These are phyloP conservation scores for Astrephomene gubernaculifera DNA, from an alignment of 139 green algal genomes.

Conservation along the genomic window DNA sequence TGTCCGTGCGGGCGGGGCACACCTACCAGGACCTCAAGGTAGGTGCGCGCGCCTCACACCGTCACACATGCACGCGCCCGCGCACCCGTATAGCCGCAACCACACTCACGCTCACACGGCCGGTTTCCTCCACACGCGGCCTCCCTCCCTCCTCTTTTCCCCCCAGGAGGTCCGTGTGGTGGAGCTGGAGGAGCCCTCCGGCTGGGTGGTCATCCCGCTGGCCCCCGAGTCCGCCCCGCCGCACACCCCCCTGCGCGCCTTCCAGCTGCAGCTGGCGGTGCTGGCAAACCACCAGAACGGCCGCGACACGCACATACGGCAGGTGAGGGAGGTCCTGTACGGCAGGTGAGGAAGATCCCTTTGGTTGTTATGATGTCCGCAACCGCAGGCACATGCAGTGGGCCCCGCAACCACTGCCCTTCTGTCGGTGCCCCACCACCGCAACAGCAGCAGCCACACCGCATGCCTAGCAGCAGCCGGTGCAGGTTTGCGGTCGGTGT, in stretches of 20 bases:
- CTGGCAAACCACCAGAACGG: slow-evolving; percentile 98
- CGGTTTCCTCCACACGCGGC: too few species aligned
- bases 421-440: not conserved
- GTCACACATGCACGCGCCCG: too few species aligned
- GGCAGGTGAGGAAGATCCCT: not conserved
- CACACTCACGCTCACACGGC: too few species aligned
- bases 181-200: slow-evolving; percentile 88
- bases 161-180: slow-evolving; percentile 82
- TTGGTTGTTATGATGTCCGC: not conserved
- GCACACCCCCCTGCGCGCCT: slow-evolving; percentile 55
- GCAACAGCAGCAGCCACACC: not conserved
- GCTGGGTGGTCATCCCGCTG: slow-evolving; percentile 87
- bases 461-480: too few species aligned
- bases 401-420: not conserved
- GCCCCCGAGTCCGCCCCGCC: not conserved
- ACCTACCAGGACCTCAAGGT: slow-evolving; percentile 86
- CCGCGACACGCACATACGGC: slow-evolving; percentile 94
- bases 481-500: too few species aligned
- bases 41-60: too few species aligned
- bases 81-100: too few species aligned
- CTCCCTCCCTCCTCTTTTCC: too few species aligned
- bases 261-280: slow-evolving; percentile 77
- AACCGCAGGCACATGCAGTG: not conserved
- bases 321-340: too few species aligned
- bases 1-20: slow-evolving; percentile 89